Evolutionary conservation across 129 eudicot genomes (phyloP), one percentile per base, ranked within the genome.

Genomic region (Helianthus tuberosus): DNA sequence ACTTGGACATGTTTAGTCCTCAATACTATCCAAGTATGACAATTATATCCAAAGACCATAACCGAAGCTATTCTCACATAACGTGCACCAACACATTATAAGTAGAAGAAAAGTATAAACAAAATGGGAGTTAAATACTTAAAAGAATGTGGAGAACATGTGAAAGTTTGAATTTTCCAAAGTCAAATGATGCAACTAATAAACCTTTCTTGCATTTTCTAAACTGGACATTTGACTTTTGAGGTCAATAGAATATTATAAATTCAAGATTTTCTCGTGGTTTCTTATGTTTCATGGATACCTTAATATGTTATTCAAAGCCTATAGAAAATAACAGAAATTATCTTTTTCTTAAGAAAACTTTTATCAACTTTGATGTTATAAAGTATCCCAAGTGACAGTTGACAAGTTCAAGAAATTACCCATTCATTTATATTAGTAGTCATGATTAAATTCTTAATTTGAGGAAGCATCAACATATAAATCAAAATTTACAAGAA

Each of bases 341-440:
- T 52, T 64, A 17, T 64, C 38, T 5, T 5, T 63, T 64, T 38
- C 11, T 39, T n/a, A 16, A 49, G 39, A 9, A 15, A 52, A 27
- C 32, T 14, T 64, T 41, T 27, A 64, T 64, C 6, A 15, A 52
- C 20, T 39, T 36, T 39, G 52, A 64, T 15, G 69, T 64, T 64
- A 16, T n/a, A 64, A 41, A 64, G 27, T 9, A 64, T 14, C 51
- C 27, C 52, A 16, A 8, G 41, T 64, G 25, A 64, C 69, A 69
- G 63, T 69, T 58, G 38, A 51, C 15, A 69, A n/a, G 49, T 32
- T 51, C 63, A 32, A 51, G 74, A 70, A 70, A 70, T 12, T 13
- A 13, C 11, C 39, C 38, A 20, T 58, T 25, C 25, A 38, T 25
- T 58, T 25, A 58, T 20, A 20, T 27, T 59, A 59, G 64, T 23